These are phyloP conservation scores for Paramecium octaurelia DNA, from an alignment of 73 alveolate species.

Conservation along the genomic window DNA sequence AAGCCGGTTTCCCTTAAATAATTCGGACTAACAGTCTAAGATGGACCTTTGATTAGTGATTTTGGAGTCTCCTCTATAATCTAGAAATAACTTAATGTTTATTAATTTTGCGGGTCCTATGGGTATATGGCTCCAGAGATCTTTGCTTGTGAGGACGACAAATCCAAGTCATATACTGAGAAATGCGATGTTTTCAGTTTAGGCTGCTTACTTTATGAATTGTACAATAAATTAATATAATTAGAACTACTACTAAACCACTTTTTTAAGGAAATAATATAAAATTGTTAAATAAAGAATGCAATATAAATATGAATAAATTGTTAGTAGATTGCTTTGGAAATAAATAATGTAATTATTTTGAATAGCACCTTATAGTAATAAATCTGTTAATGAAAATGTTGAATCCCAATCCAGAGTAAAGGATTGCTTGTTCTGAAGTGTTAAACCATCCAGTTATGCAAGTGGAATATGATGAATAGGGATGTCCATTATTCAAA, in stretches of 20 bases:
- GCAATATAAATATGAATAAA: not conserved
- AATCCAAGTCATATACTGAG: not conserved
- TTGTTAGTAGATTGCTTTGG: not conserved
- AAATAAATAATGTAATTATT: not conserved
- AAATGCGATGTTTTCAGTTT: slow-evolving; percentile 42
- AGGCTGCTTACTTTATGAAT: slow-evolving; percentile 31
- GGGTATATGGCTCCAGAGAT: slow-evolving; percentile 52
- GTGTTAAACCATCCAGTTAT: not conserved
- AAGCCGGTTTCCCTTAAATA: not conserved
- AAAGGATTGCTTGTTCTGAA: not conserved
- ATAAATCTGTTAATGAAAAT: not conserved
- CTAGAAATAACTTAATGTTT: not conserved
- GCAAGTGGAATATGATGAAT: slow-evolving; percentile 1
- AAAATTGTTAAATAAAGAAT: slow-evolving; percentile 1
- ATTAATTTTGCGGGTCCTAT: slow-evolving; percentile 28
- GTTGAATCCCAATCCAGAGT: not conserved
- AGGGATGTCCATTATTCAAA: slow-evolving; percentile 4
- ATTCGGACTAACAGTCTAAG: not conserved
- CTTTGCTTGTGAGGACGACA: not conserved
- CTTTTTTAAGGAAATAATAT: not conserved
- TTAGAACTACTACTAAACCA: not conserved
- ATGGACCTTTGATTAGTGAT: slow-evolving; percentile 26
- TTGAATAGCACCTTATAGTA: not conserved
- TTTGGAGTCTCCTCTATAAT: slow-evolving; percentile 14
- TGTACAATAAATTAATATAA: not conserved